phyloP scores from a whole-genome alignment of 192 early-diverging fungal species.

The Mortierella antarctica region DNA sequence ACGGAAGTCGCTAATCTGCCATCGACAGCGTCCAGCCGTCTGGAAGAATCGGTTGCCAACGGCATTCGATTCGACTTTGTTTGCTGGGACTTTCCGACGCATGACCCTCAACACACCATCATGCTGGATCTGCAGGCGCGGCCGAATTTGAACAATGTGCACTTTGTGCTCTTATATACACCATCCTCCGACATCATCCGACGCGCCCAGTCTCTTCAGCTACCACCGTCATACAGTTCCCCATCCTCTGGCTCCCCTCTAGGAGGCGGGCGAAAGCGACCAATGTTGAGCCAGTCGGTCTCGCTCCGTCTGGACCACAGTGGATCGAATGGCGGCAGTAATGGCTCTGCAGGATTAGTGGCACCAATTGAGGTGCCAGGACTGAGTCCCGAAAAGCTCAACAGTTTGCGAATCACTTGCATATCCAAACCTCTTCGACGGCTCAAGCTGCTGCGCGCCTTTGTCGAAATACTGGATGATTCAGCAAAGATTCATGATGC shows the following conservation, averaged over 20 bases:
- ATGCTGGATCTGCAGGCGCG: slow-evolving; percentile 42
- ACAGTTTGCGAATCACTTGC: slow-evolving; percentile 43
- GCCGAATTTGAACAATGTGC: slow-evolving; percentile 36
- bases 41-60: slow-evolving; percentile 48
- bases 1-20: slow-evolving; percentile 44
- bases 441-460: slow-evolving; percentile 52
- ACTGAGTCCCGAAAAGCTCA: slow-evolving; percentile 32
- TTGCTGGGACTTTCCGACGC: slow-evolving; percentile 51
- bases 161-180: slow-evolving; percentile 42
- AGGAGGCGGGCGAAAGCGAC: slow-evolving; percentile 13
- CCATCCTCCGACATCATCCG: slow-evolving; percentile 27
- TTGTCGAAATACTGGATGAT: slow-evolving; percentile 54
- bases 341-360: background rate
- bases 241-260: slow-evolving; percentile 4
- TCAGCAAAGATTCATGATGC: slow-evolving; percentile 38
- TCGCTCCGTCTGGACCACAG: slow-evolving; percentile 26
- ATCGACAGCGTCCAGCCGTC: slow-evolving; percentile 32
- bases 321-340: background rate
- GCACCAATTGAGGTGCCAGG: slow-evolving; percentile 21
- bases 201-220: slow-evolving; percentile 42
- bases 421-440: slow-evolving; percentile 59
- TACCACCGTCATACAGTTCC: slow-evolving; percentile 12
- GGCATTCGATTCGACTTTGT: slow-evolving; percentile 51
- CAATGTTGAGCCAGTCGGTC: slow-evolving; percentile 27
- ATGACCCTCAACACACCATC: slow-evolving; percentile 32